Evolutionary conservation across 495 filamentous ascomycete genomes (phyloP).

Genomic region (Pseudomonodictys pantanalensis): DNA sequence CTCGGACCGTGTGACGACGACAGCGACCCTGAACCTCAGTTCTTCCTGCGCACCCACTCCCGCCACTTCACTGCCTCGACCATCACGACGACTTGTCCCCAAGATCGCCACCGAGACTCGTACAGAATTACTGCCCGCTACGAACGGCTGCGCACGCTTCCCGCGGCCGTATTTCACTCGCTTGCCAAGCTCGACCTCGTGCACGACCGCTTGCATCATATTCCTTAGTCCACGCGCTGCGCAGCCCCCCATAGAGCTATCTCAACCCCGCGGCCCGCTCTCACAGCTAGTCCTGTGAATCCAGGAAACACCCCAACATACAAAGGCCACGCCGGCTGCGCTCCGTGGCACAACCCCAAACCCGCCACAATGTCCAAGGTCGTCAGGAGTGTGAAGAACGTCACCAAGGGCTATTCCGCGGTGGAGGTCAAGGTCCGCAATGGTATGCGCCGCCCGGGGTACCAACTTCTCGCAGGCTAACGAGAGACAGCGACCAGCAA

Average conservation of each 20-base stretch:
- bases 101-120: neutral
- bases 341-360: neutral
- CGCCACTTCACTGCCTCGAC: conserved; percentile 20
- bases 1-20: conserved; percentile 13
- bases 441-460: conserved; percentile 37
- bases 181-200: conserved; percentile 13
- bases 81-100: too few species aligned
- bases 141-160: neutral
- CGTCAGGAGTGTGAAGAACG: conserved; percentile 97
- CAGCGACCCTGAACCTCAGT: conserved; percentile 1
- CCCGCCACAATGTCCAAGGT: conserved; percentile 81
- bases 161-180: neutral
- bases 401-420: conserved; percentile 96
- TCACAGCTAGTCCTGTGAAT: neutral
- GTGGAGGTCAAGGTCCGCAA: conserved; percentile 99
- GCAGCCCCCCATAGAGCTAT: neutral
- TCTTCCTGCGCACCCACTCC: neutral
- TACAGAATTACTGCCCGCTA: neutral
- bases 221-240: conserved; percentile 1
- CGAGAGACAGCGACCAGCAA: conserved; percentile 84
- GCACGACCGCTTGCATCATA: conserved; percentile 23
- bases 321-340: neutral
- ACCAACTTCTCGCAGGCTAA: conserved; percentile 18
- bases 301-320: neutral
- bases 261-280: neutral